Evolutionary conservation across 805 yeast species (phyloP), one percentile per base, ranked within the genome.

Genomic region (Myxozyma lipomycoides): DNA sequence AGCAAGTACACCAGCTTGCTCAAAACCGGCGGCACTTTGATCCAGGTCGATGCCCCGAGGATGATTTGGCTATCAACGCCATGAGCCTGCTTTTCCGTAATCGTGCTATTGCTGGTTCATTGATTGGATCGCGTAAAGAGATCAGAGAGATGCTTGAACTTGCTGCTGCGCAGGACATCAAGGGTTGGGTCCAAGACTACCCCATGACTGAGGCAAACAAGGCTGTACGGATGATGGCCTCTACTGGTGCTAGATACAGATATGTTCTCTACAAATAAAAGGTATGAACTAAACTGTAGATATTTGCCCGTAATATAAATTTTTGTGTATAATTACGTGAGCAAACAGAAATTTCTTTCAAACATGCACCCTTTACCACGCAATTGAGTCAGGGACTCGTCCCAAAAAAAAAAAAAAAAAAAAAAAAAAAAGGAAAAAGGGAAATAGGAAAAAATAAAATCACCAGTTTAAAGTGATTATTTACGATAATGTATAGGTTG

Each of bases 31-130:
- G 81, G 82, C 47, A 71, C 72, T 45, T 75, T 81, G 63, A 72
- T 81, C 45, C 71, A 82, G 19, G 87, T 81, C 46, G 90, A 89
- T 46, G 71, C 82, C 61, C 86, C 90, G n/a, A n/a, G 21, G 60
- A 45, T 15, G 45, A 38, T 15, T 39, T 44, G 5, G 40, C 46
- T 17, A 42, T 56, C 23, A 30, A 43, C 18, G 43, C 54, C 12
- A 10, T 15, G 17, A 47, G 43, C 18, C 32, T 56, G 17, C n/a
- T 56, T 28, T 41, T 25, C 39, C 35, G 36, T 19, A 39, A 45
- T 25, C 30, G 45, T 18, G n/a, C 19, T 6, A 40, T 56, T 25
- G 19, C 83, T 45, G 72, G 83, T 6, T 80, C 88, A 9, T 71
- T 72, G 52, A 69, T 70, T 78, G 64, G 91, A 82, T 75, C 83